phyloP scores from a whole-genome alignment of 192 early-diverging fungal species.

The Coemansia sp. region DNA sequence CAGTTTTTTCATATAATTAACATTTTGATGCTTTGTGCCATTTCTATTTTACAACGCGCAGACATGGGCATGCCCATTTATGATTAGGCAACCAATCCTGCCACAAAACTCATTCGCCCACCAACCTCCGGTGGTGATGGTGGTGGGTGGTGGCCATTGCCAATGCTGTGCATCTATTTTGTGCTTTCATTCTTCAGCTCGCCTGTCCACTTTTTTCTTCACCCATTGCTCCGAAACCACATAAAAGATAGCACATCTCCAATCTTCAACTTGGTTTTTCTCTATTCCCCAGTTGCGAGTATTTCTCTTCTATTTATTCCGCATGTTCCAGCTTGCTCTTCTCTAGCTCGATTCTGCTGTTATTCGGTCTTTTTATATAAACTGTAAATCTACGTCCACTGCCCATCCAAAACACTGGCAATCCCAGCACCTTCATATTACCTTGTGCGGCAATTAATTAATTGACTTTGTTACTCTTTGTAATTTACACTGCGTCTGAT shows the following conservation, averaged over 20 bases:
- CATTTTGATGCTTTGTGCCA: conserved; percentile 34
- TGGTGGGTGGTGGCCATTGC: not conserved
- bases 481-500: not conserved
- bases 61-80: conserved; percentile 1
- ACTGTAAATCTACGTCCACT: not conserved
- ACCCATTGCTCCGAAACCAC: not conserved
- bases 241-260: conserved; percentile 1
- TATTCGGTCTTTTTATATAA: not conserved
- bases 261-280: not conserved
- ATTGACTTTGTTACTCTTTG: not conserved
- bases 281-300: not conserved
- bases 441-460: not conserved
- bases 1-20: conserved; percentile 50
- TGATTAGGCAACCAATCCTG: conserved; percentile 10
- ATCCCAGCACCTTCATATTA: not conserved
- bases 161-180: not conserved
- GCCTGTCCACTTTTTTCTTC: conserved; percentile 1
- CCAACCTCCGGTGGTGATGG: conserved; percentile 7
- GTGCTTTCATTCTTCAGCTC: conserved; percentile 8
- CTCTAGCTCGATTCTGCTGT: not conserved
- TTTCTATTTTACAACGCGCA: conserved; percentile 31
- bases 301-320: not conserved
- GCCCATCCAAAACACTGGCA: not conserved
- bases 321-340: not conserved
- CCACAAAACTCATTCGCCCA: conserved; percentile 10